Evolutionary conservation across 169 alveolate genomes (phyloP), one percentile per base, ranked within the genome.

Genomic region (Miamiensis avidus): DNA sequence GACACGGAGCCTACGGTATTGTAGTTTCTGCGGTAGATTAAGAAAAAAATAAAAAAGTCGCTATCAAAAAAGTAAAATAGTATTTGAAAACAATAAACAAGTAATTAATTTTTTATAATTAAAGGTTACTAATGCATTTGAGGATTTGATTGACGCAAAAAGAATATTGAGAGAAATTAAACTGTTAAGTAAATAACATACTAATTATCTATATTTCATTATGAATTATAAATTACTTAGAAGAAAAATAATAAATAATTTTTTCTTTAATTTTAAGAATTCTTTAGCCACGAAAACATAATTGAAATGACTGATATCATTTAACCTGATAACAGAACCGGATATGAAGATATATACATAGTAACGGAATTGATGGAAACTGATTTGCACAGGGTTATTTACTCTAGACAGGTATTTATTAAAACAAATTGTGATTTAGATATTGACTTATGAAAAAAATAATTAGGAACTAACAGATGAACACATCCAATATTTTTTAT

Each of bases 321-420:
- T 30, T 87, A 89, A 72, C 98, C 98, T n/a, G 97, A 96, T 1
- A 79, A 84, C 25, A 82, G 94, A 73, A 94, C 96, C 28, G 95
- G 95, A 27, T 95, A 85, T 75, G 94, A 95, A 32, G 98, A 95
- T 88, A 96, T 95, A 27, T 97, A 95, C 82, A 95, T 97, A n/a
- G 94, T 97, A 25, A 93, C 98, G 29, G 98, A 97, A 82, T 87
- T 97, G 34, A 96, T 98, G 99, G 99, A 96, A 76, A 95, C 99
- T 31, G 98, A 97, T 85, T 87, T 98, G 84, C 99, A 98, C 86
- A 92, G 98, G 81, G 98, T 98, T 49, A 95, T 98, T 72, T 96
- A 97, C 88, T 96, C 98, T 83, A 92, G 95, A 65, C 96, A 79
- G 31, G 84, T 73, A 73, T 49, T 15, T n/a, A 15, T 73, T 73